Conservation (phyloP, 768 basidiomycete genomes). For the Gloeophyllum trabeum region DNA sequence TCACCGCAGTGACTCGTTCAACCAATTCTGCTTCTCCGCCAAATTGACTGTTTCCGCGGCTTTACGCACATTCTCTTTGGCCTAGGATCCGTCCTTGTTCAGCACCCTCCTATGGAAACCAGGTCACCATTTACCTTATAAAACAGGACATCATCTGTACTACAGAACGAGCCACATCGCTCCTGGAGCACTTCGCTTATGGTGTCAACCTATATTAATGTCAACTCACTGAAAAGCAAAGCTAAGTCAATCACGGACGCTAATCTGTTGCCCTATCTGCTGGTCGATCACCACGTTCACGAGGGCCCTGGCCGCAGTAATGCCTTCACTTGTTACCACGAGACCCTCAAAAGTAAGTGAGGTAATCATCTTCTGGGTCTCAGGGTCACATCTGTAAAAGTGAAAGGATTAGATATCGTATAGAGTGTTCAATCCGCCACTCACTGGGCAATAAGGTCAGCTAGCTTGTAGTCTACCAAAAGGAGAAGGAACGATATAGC, state of each 20-base stretch:
- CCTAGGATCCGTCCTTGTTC: conserved; percentile 30
- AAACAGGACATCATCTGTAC: conserved; percentile 93
- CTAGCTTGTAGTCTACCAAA: conserved; percentile 82
- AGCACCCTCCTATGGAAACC: not conserved
- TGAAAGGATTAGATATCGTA: not conserved
- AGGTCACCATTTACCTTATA: conserved; percentile 60
- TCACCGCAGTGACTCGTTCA: conserved; percentile 83
- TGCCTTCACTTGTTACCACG: conserved; percentile 75
- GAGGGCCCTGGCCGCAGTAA: conserved; percentile 78
- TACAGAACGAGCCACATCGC: conserved; percentile 95
- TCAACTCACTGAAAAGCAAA: not conserved
- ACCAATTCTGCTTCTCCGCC: conserved; percentile 63
- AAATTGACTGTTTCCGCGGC: conserved; percentile 74
- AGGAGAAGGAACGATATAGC: conserved; percentile 90
- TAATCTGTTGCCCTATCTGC: conserved; percentile 94
- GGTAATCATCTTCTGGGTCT: conserved; percentile 57
- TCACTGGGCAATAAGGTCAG: conserved; percentile 75
- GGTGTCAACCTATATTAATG: conserved; percentile 67
- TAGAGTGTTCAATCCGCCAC: conserved; percentile 13
- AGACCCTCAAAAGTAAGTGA: conserved; percentile 79
- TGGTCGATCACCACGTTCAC: conserved; percentile 97
- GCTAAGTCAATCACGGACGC: conserved; percentile 38
- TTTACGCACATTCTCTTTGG: conserved; percentile 86
- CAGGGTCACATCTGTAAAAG: conserved; percentile 51
- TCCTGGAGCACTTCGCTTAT: conserved; percentile 92